Base-by-base conservation (phyloP, 345 rosid genomes). In the Nephelium lappaceum region DNA sequence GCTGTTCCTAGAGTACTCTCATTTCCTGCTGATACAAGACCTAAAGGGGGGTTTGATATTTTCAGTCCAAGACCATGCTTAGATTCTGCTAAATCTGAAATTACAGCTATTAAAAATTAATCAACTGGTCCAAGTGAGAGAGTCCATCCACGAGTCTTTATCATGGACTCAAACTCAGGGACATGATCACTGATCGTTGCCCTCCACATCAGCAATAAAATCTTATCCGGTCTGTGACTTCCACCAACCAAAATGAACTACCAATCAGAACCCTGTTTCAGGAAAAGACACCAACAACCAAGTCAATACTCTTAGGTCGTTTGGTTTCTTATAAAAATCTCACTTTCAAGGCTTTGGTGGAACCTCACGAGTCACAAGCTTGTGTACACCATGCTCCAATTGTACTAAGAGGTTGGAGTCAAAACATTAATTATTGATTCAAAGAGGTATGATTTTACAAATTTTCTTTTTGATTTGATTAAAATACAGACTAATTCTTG, bases 31-130 rank as follows among this genome's bases (percentile, higher is more conserved):
- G 3, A 2, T 31, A 31, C 36, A 31, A 31, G 3, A 31, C 36
- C 36, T 31, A 1, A 31, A 31, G 3, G 3, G 36, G 36, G 36
- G 36, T 31, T 31, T 31, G 36, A 31, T 31, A 4, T 31, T 31
- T 31, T 31, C 36, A 31, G 36, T 31, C 36, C 36, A 31, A 1
- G 61, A 25, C 42, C 61, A 25, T 25, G 4, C 42, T 49, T 60
- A 25, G n/a, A 15, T 27, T 49, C 42, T 71, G 74, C 74, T 49
- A 71, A 25, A 25, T 15, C 73, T 47, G 39, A n/a, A 69, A 18
- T 24, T 43, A 11, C 49, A 23, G 27, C 21, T 15, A 11, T 55
- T 21, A 0, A 69, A 45, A 53, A 51, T 27, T 16, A 71, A 31
- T 57, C 49, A 72, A 2, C 41, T 38, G 47, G 66, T 12, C 49